Conservation (phyloP, 202 grass and related monocot species). For the Zizania palustris region DNA sequence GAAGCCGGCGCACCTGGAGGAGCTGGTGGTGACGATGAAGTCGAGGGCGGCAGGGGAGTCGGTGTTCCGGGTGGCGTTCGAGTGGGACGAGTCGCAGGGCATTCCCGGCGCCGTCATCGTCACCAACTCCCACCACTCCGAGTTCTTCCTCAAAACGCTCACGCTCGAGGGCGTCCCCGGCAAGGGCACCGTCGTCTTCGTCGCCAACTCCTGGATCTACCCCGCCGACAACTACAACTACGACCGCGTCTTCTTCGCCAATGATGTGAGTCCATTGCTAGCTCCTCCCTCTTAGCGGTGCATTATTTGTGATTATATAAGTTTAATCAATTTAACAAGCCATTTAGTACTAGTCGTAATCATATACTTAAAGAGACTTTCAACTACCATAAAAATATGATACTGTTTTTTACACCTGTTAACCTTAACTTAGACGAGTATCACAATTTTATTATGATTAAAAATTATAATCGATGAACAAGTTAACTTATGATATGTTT, state of each 20-base stretch:
- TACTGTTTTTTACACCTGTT: too few species aligned
- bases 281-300: neutral
- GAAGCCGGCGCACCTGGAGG: slow-evolving; percentile 54
- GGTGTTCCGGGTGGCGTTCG: slow-evolving; percentile 57
- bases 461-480: too few species aligned
- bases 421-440: too few species aligned
- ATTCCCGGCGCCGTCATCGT: slow-evolving; percentile 77
- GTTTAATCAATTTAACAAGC: too few species aligned
- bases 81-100: slow-evolving; percentile 72
- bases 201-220: slow-evolving; percentile 90
- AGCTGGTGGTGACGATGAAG: slow-evolving; percentile 47
- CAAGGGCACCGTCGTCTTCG: slow-evolving; percentile 69
- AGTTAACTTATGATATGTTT: too few species aligned
- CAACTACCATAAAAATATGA: too few species aligned
- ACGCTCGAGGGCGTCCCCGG: slow-evolving; percentile 68
- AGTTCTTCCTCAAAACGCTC: slow-evolving; percentile 80
- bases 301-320: too few species aligned
- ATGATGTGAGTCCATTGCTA: slow-evolving; percentile 52
- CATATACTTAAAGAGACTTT: too few species aligned
- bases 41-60: slow-evolving; percentile 52
- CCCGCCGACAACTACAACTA: slow-evolving; percentile 41
- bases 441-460: too few species aligned
- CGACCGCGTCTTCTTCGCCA: slow-evolving; percentile 83
- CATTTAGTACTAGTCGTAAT: too few species aligned
- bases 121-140: slow-evolving; percentile 53